A percentile compares a stretch with the other conserved stretches of the same genome.
These are phyloP conservation scores for Talaromyces verruculosus DNA, from an alignment of 2,329 filamentous ascomycete genomes.

Conservation along the genomic window DNA sequence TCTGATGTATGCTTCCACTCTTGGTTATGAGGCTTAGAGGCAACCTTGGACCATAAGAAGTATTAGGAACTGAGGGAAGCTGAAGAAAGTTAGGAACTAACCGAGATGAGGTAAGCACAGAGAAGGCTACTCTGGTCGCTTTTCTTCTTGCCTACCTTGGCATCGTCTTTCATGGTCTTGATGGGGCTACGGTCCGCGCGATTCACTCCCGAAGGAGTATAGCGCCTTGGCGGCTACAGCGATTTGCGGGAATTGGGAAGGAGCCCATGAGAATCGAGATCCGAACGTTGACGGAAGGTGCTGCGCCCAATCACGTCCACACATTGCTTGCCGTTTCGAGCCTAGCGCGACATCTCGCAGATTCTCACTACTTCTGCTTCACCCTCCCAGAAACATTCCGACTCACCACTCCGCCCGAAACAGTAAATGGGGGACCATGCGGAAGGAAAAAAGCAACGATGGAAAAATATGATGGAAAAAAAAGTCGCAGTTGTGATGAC, in stretches of 20 bases:
- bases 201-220: background rate
- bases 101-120: constrained; percentile 2
- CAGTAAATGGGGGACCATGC: background rate
- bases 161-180: too few relatives aligned
- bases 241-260: background rate
- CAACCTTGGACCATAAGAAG: background rate
- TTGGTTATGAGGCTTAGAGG: background rate
- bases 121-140: background rate
- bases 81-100: constrained; percentile 4
- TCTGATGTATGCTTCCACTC: background rate
- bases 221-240: constrained; percentile 8
- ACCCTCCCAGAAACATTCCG: background rate
- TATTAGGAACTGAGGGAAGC: background rate
- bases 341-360: background rate
- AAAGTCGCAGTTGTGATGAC: background rate
- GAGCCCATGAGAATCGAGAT: background rate
- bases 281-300: background rate
- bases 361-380: background rate
- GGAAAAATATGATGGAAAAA: background rate
- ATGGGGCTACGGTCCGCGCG: background rate
- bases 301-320: background rate
- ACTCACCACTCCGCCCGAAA: constrained; percentile 4
- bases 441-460: background rate
- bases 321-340: background rate
- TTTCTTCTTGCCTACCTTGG: background rate